Evolutionary conservation across 352 stramenopile species (phyloP).

Genomic region (Vaucheria bursata): DNA sequence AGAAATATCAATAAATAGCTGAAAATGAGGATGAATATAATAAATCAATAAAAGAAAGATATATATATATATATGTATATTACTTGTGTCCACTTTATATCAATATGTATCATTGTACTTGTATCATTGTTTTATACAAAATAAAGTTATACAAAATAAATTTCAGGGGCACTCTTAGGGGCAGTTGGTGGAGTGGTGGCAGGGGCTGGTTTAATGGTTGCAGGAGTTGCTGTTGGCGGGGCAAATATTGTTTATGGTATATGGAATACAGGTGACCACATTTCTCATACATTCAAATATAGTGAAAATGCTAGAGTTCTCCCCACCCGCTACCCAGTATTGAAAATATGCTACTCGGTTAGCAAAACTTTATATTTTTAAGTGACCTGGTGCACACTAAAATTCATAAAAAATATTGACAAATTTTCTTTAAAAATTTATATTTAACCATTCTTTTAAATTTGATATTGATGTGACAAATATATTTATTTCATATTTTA

Average conservation of each 20-base stretch:
- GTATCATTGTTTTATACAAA: too few relatives aligned
- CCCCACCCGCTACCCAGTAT: not conserved
- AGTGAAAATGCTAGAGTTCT: not conserved
- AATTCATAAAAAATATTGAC: not conserved
- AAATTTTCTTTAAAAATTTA: not conserved
- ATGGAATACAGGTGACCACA: not conserved
- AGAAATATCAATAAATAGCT: too few relatives aligned
- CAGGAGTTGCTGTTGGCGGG: not conserved
- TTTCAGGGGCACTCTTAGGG: not conserved
- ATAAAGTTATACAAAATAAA: too few relatives aligned
- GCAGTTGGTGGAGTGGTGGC: not conserved
- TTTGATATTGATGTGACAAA: too few relatives aligned
- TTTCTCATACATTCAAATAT: not conserved
- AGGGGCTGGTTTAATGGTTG: not conserved
- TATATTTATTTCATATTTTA: too few relatives aligned
- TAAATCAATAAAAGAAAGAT: too few relatives aligned
- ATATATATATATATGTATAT: too few relatives aligned
- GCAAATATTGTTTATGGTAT: not conserved
- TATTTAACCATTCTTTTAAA: too few relatives aligned
- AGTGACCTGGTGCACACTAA: not conserved
- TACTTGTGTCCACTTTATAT: too few relatives aligned
- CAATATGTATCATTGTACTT: too few relatives aligned
- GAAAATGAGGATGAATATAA: too few relatives aligned
- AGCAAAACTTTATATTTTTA: not conserved
- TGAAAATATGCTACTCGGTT: not conserved